Evolutionary conservation across 805 yeast species (phyloP), one percentile per base, ranked within the genome.

Genomic region (Wickerhamia fluorescens): DNA sequence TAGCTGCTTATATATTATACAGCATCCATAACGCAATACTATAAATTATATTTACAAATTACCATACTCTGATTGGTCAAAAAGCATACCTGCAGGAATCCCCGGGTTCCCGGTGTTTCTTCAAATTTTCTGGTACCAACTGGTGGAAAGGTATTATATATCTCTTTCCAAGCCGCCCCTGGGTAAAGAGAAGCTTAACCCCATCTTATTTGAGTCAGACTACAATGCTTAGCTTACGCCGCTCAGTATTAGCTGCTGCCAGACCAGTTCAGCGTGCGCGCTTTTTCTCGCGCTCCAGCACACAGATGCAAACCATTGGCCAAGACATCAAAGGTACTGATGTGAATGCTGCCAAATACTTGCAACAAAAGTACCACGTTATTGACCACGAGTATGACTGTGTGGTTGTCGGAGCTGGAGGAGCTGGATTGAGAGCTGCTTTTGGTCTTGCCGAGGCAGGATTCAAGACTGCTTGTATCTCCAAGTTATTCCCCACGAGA

Each of bases 341-440:
- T 23, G 54, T 52, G 41, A 59, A 61, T 37, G 58, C 68, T 24
- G 49, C 68, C 42, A 63, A 62, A 42, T 61, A 62, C 40, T 53
- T 62, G 62, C 47, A 55, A 28, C 66, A 75, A 42, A 84, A 87
- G 52, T 89, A 92, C 61, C 92, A 86, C 52, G 79, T 89, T 40
- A 79, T 89, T 44, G 97, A 89, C 63, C 98, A 89, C 61, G 97
- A 92, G 61, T 89, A 92, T 63, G 98, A 89, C 68, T 87, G 96
- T 71, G 77, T 89, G 28, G 97, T 89, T 36, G 87, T 89, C 31
- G 98, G 98, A 52, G 98, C 98, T 34, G 98, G 98, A 52, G 98
- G 98, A 58, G 98, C 98, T 28, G 98, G 98, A 55, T 69, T 89
- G 37, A 79, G 98, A 66, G 98, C 98, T 23, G 97, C 98, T 21